A percentile compares a stretch with the other conserved stretches of the same genome.
Conservation (phyloP, 768 basidiomycete species). For the Gloeopeniophorella convolvens region DNA sequence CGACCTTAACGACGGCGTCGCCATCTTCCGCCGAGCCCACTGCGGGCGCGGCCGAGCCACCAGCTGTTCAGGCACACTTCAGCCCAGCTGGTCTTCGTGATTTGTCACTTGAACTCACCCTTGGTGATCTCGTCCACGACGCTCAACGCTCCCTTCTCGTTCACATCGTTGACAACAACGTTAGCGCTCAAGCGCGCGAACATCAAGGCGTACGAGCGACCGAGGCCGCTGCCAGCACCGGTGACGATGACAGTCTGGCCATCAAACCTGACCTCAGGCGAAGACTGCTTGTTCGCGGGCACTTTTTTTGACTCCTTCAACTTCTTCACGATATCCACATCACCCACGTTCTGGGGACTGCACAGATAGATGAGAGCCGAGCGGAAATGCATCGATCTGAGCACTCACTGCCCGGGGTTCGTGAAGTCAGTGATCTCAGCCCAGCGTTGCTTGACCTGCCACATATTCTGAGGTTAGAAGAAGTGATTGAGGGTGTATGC, state of each 20-base stretch:
- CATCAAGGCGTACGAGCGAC: slow-evolving; percentile 88
- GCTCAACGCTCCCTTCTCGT: slow-evolving; percentile 70
- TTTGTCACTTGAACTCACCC: no score
- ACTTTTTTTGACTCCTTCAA: slow-evolving; percentile 59
- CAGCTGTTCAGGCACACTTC: slow-evolving; percentile 43
- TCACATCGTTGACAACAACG: slow-evolving; percentile 94
- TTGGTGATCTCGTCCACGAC: slow-evolving; percentile 86
- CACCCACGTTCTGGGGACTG: slow-evolving; percentile 61
- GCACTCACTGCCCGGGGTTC: slow-evolving; percentile 58
- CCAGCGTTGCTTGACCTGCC: slow-evolving; percentile 80
- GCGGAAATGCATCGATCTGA: not conserved
- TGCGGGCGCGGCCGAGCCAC: slow-evolving; percentile 81
- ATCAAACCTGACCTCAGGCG: slow-evolving; percentile 70
- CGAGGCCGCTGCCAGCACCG: slow-evolving; percentile 91
- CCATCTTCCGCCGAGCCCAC: slow-evolving; percentile 90
- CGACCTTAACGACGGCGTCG: slow-evolving; percentile 80
- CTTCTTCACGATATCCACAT: slow-evolving; percentile 53
- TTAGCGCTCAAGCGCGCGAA: slow-evolving; percentile 92
- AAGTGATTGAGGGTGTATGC: not conserved
- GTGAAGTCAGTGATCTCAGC: slow-evolving; percentile 73
- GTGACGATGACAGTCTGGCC: slow-evolving; percentile 92
- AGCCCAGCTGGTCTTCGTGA: no score
- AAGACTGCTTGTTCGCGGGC: slow-evolving; percentile 61
- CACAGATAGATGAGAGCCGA: slow-evolving; percentile 17
- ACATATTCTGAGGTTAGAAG: not conserved